A percentile compares a stretch with the other conserved stretches of the same genome.
Conservation (phyloP, 2,329 filamentous ascomycete genomes). For the Diaporthe sp. region DNA sequence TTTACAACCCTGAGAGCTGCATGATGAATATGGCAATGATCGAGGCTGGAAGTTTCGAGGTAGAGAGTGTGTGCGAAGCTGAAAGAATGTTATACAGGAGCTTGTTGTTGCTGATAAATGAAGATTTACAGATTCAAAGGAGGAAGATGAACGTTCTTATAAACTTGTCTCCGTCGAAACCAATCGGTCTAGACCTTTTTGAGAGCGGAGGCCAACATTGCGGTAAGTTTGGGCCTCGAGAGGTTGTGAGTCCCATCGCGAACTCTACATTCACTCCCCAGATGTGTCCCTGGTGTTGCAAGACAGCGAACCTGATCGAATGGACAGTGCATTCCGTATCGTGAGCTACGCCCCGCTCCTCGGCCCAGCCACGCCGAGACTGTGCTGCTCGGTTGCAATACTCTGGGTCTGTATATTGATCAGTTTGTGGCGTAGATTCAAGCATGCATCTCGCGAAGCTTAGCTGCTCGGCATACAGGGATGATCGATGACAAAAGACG, state of each 20-base stretch:
- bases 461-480: background rate
- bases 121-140: background rate
- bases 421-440: background rate
- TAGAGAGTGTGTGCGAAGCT: no score
- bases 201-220: background rate
- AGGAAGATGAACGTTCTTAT: background rate
- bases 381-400: background rate
- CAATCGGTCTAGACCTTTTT: background rate
- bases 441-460: background rate
- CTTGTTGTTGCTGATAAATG: background rate
- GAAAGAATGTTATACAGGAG: background rate
- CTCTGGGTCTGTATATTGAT: background rate
- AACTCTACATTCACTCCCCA: background rate
- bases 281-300: background rate
- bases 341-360: background rate
- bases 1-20: no score
- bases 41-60: background rate
- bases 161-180: background rate
- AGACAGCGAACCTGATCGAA: background rate
- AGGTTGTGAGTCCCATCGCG: background rate
- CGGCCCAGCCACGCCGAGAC: constrained; percentile 3
- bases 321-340: background rate
- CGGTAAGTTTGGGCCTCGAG: background rate
- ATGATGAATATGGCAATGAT: background rate
- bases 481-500: background rate